A percentile compares a stretch with the other conserved stretches of the same genome.
These are phyloP conservation scores for Sisymbrium irio DNA, from an alignment of 345 rosid genomes.

Conservation along the genomic window DNA sequence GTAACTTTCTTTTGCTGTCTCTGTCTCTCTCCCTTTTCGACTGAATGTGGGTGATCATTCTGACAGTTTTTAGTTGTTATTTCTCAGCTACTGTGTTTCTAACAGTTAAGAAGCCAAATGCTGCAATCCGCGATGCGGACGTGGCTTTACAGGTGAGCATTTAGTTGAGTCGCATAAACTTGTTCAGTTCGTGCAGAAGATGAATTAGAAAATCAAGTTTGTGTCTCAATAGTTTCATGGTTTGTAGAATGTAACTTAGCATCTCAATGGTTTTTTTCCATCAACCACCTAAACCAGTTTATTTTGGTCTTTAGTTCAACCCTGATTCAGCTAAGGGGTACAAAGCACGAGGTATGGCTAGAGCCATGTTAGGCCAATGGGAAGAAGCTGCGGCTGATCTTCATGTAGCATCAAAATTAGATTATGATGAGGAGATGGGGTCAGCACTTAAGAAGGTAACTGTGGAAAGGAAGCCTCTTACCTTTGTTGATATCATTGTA, in stretches of 20 bases:
- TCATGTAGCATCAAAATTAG: slow-evolving; percentile 76
- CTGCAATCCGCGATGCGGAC: slow-evolving; percentile 74
- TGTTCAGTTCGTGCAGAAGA: slow-evolving; percentile 3
- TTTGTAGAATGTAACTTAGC: neutral
- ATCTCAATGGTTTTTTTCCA: neutral
- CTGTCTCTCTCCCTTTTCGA: neutral
- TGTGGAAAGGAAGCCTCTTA: slow-evolving; percentile 9
- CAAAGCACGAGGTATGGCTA: slow-evolving; percentile 82
- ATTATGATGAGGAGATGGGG: slow-evolving; percentile 79
- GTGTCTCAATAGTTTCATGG: neutral
- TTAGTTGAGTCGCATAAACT: slow-evolving; percentile 2
- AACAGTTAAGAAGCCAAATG: slow-evolving; percentile 69
- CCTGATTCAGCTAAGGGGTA: slow-evolving; percentile 88
- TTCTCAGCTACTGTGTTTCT: slow-evolving; percentile 60
- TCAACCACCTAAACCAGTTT: slow-evolving; percentile 14
- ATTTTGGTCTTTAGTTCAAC: slow-evolving; percentile 52
- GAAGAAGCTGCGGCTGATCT: slow-evolving; percentile 78
- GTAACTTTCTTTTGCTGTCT: slow-evolving; percentile 29
- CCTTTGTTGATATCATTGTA: slow-evolving; percentile 2
- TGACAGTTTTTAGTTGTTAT: slow-evolving; percentile 17
- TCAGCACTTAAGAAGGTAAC: slow-evolving; percentile 65
- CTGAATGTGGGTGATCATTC: slow-evolving; percentile 2
- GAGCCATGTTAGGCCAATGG: slow-evolving; percentile 73
- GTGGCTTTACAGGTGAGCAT: slow-evolving; percentile 65
- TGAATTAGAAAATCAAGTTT: neutral